Base-by-base conservation (phyloP, 768 basidiomycete species). In the Vararia minispora region DNA sequence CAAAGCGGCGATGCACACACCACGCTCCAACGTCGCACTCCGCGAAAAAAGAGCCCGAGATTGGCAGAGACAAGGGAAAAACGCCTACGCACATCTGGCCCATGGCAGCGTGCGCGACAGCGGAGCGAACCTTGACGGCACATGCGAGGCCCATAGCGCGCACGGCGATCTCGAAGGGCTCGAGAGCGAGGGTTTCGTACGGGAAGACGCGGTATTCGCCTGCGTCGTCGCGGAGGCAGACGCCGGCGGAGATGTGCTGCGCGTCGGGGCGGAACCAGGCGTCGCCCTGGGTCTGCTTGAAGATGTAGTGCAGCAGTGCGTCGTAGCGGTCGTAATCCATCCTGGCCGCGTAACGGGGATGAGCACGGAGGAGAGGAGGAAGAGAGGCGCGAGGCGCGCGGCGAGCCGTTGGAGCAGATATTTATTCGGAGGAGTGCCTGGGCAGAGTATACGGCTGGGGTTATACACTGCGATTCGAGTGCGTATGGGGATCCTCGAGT, bases 251-350 rank as follows among this genome's bases (percentile, higher is more conserved):
- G 39, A 70, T 60, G 14, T 60, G 57, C 45, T 65, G 65, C 41
- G 70, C 69, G 46, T 64, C 64, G 37, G 70, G 68, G 30, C 71
- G 62, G 47, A 71, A 72, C 69, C 69, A 71, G 29, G 69, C 70
- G 53, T 71, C 69, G 42, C 68, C 66, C 55, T 64, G 63, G 10
- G 63, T 64, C 49, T 63, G 63, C 54, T 64, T 60, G 60, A 62
- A 62, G 53, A 64, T 60, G 48, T 63, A 62, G 50, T 64, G 63
- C 38, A 64, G 55, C 44, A 64, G 54, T 33, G 63, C 63, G 46
- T 64, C 63, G 55, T 63, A 63, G 37, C 63, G 56, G 56, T 64
- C 58, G 51, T 60, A 59, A 48, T 61, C 61, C 58, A 61, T 62
- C 34, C 49, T 33, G 41, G 35, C 37, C 21, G 24, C 28, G 34